Evolutionary conservation across 139 green algal species (phyloP).

Genomic region (Tetraselmis chui): DNA sequence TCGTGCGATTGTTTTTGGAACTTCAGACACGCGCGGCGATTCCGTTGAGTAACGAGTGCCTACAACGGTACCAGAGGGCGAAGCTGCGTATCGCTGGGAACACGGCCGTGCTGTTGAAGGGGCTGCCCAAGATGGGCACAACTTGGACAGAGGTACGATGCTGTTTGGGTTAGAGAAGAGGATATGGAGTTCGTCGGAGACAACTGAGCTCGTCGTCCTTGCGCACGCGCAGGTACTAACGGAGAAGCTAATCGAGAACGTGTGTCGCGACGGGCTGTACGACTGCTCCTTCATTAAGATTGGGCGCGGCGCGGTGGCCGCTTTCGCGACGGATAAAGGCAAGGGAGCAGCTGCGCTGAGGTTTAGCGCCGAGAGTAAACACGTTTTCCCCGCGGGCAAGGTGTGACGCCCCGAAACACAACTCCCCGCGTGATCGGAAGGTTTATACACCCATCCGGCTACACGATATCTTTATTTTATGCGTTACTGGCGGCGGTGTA

Average conservation of each 20-base stretch:
- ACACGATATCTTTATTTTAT: no score
- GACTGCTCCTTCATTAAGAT: not conserved
- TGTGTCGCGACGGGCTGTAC: not conserved
- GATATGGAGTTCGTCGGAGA: no score
- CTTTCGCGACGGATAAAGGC: not conserved
- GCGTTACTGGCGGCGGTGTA: no score
- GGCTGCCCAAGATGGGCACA: not conserved
- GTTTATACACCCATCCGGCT: no score
- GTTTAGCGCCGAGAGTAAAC: not conserved
- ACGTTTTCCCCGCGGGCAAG: not conserved
- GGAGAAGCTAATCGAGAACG: not conserved
- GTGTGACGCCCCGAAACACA: no score
- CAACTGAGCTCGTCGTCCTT: no score
- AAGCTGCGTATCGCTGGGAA: not conserved
- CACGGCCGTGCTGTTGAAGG: not conserved
- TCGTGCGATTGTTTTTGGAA: no score
- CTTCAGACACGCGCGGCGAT: not conserved
- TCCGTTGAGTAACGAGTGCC: not conserved
- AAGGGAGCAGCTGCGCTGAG: not conserved
- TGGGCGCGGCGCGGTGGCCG: not conserved
- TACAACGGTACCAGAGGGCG: not conserved
- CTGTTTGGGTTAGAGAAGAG: no score
- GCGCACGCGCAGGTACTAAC: not conserved
- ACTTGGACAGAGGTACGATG: not conserved
- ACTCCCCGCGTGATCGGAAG: no score